These are phyloP conservation scores for Aspergillus flavus DNA, from an alignment of 2,329 filamentous ascomycete species.

Conservation along the genomic window DNA sequence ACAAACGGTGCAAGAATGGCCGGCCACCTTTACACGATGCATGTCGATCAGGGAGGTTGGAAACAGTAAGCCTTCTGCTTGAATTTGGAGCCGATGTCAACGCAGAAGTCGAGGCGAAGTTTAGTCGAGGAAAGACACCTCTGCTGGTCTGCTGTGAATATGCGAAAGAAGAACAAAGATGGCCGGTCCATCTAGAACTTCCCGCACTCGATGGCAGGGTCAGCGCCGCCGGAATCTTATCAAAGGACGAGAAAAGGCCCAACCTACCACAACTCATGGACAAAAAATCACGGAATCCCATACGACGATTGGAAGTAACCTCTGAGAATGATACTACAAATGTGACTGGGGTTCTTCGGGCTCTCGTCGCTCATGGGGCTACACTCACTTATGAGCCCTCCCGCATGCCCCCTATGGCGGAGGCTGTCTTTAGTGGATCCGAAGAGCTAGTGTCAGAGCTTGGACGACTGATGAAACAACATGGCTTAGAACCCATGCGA, in stretches of 20 bases:
- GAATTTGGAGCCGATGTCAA: slow-evolving; percentile 19
- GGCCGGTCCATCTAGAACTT: slow-evolving; percentile 4
- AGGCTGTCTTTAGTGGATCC: background rate
- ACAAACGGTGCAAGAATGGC: slow-evolving; percentile 15
- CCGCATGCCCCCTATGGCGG: background rate
- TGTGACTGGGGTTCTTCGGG: background rate
- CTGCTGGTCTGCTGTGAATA: slow-evolving; percentile 15
- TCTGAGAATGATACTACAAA: background rate
- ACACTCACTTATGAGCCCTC: background rate
- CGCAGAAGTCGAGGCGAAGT: background rate
- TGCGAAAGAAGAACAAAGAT: slow-evolving; percentile 13
- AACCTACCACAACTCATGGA: background rate
- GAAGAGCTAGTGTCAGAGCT: background rate
- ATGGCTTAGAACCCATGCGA: background rate
- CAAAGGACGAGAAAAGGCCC: background rate
- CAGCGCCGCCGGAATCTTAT: background rate
- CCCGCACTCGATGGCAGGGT: background rate
- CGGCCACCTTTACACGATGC: slow-evolving; percentile 25
- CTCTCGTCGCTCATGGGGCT: background rate
- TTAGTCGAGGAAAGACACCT: slow-evolving; percentile 3
- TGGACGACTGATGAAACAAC: background rate
- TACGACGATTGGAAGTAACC: background rate
- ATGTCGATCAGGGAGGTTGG: slow-evolving; percentile 22
- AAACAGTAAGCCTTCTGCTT: slow-evolving; percentile 22
- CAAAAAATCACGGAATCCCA: background rate